These are phyloP conservation scores for Debaryomycetaceae sp. DNA, from an alignment of 1,139 yeast genomes.

Conservation along the genomic window DNA sequence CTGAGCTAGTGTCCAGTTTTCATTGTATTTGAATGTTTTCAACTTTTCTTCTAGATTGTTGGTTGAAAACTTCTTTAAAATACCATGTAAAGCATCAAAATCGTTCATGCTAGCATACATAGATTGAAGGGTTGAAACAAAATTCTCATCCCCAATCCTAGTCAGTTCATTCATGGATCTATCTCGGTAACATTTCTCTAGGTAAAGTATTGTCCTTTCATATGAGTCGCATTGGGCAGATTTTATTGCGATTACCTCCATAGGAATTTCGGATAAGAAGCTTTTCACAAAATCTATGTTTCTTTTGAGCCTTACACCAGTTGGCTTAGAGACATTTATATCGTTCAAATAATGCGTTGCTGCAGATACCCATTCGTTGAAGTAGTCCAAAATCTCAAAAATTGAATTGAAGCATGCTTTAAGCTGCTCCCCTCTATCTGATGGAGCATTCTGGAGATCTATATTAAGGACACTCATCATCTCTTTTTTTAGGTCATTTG, in stretches of 20 bases:
- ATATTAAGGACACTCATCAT: constrained; percentile 56
- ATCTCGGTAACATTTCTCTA: constrained; percentile 70
- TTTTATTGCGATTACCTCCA: constrained; percentile 67
- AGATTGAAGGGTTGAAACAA: constrained; percentile 58
- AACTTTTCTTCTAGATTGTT: constrained; percentile 70
- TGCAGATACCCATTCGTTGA: constrained; percentile 67
- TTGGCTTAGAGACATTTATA: constrained; percentile 15
- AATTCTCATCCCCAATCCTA: constrained; percentile 30
- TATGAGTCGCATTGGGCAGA: constrained; percentile 83
- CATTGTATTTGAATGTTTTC: constrained; percentile 77
- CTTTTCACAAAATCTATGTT: constrained; percentile 37
- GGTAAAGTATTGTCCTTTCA: constrained; percentile 84
- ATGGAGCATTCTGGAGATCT: constrained; percentile 30
- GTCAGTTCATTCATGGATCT: constrained; percentile 30
- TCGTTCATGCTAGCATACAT: constrained; percentile 89
- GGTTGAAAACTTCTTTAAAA: constrained; percentile 69
- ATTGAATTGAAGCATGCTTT: constrained; percentile 68
- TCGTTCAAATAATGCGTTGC: constrained; percentile 32
- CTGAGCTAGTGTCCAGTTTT: constrained; percentile 84
- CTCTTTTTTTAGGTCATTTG: constrained; percentile 52
- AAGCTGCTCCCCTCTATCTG: constrained; percentile 54
- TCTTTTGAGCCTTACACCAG: constrained; percentile 17
- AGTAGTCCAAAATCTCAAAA: constrained; percentile 77
- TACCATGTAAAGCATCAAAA: constrained; percentile 86
- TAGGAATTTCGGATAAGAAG: constrained; percentile 58